Conservation (phyloP, 1,139 yeast genomes). For the Taiozyma sp. region DNA sequence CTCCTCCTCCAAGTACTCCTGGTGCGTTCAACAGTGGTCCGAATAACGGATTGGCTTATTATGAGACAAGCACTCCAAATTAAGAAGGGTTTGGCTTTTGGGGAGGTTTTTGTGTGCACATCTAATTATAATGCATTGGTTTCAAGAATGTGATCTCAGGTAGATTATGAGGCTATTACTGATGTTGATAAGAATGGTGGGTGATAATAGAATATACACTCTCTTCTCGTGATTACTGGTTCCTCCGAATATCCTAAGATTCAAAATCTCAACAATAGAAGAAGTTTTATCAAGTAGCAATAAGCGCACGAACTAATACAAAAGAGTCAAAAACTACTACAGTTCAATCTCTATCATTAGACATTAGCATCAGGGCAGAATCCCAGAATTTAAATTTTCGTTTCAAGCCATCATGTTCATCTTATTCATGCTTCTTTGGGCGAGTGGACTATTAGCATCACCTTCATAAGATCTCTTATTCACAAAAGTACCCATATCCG, state of each 20-base stretch:
- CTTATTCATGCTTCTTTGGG: constrained; percentile 21
- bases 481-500: constrained; percentile 4
- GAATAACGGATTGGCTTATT: not conserved
- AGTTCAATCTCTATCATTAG: not conserved
- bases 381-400: not conserved
- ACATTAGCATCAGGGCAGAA: not conserved
- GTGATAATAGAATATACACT: too few species aligned
- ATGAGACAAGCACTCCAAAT: not conserved
- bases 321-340: not conserved
- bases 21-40: not conserved
- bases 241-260: too few species aligned
- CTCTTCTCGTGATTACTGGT: too few species aligned
- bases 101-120: too few species aligned
- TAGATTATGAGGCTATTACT: too few species aligned
- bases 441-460: constrained; percentile 13
- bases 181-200: too few species aligned
- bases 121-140: not conserved
- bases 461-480: constrained; percentile 12
- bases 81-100: not conserved
- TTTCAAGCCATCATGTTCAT: constrained; percentile 13
- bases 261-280: too few species aligned
- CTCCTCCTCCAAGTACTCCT: not conserved
- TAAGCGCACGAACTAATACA: too few species aligned
- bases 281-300: too few species aligned
- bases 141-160: too few species aligned